A percentile compares a stretch with the other conserved stretches of the same genome.
Evolutionary conservation across 495 filamentous ascomycete genomes (phyloP).

Genomic region (Halenospora varia): DNA sequence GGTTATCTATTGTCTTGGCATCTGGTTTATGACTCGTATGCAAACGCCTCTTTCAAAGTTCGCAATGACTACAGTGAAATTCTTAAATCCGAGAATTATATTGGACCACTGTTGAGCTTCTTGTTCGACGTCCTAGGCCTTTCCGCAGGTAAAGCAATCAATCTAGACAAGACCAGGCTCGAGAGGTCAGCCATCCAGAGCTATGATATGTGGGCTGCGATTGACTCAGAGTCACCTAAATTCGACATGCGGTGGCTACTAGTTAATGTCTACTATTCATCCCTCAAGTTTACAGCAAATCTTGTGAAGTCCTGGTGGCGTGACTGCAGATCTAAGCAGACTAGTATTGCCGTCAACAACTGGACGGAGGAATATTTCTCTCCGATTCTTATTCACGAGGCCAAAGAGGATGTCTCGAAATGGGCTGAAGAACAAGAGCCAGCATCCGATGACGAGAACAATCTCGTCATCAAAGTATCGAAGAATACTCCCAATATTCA

Average conservation of each 20-base stretch:
- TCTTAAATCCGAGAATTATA: slow-evolving; percentile 68
- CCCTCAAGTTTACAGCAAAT: slow-evolving; percentile 68
- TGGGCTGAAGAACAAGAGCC: slow-evolving; percentile 60
- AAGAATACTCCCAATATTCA: slow-evolving; percentile 66
- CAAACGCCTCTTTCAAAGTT: slow-evolving; percentile 73
- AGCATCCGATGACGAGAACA: slow-evolving; percentile 60
- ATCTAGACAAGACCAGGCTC: slow-evolving; percentile 39
- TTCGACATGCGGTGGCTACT: slow-evolving; percentile 77
- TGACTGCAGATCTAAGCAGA: slow-evolving; percentile 67
- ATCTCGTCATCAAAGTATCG: slow-evolving; percentile 68
- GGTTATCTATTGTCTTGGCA: slow-evolving; percentile 91
- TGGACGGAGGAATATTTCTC: slow-evolving; percentile 89
- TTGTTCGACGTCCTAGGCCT: slow-evolving; percentile 79
- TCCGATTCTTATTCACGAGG: slow-evolving; percentile 68
- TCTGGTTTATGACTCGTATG: slow-evolving; percentile 83
- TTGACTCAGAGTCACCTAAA: slow-evolving; percentile 53
- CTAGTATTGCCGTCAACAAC: slow-evolving; percentile 64
- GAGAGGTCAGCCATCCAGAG: slow-evolving; percentile 59
- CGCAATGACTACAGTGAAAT: slow-evolving; percentile 71
- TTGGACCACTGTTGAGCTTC: slow-evolving; percentile 68
- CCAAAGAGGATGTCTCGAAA: slow-evolving; percentile 62
- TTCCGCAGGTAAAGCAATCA: slow-evolving; percentile 61
- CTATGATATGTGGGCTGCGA: slow-evolving; percentile 52
- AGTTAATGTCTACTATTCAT: slow-evolving; percentile 80
- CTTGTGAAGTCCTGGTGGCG: slow-evolving; percentile 86